These are phyloP conservation scores for Penicillium sp. DNA, from an alignment of 2,329 filamentous ascomycete genomes.

Conservation along the genomic window DNA sequence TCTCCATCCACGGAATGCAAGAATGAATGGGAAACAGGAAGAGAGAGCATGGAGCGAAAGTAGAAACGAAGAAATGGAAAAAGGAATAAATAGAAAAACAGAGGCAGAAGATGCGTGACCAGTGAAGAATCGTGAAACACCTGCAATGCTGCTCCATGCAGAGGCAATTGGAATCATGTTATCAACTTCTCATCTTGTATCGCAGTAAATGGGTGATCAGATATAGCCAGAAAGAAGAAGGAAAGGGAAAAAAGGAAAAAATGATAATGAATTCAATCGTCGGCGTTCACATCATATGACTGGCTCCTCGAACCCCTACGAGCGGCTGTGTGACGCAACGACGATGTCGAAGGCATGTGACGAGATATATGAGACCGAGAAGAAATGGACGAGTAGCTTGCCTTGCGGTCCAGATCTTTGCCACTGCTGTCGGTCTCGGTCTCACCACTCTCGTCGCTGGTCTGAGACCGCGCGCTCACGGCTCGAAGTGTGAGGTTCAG, in stretches of 20 bases:
- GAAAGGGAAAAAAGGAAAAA: constrained; percentile 1
- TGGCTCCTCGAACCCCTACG: constrained; percentile 27
- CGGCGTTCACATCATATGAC: constrained; percentile 32
- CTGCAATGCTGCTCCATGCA: not conserved
- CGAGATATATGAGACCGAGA: constrained; percentile 27
- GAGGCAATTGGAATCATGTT: not conserved
- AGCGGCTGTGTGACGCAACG: constrained; percentile 23
- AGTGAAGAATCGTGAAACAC: constrained; percentile 1
- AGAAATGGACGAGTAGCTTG: constrained; percentile 20
- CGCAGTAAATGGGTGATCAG: not conserved
- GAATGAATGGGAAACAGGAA: constrained; percentile 5
- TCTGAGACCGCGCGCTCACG: constrained; percentile 29
- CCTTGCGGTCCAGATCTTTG: constrained; percentile 31
- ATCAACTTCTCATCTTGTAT: not conserved
- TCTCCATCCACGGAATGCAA: constrained; percentile 7
- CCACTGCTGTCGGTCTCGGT: constrained; percentile 39
- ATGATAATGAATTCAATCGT: constrained; percentile 9
- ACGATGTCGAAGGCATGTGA: constrained; percentile 36
- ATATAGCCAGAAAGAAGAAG: not conserved
- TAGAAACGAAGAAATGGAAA: constrained; percentile 3
- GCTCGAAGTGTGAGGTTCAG: constrained; percentile 43
- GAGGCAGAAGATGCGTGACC: not conserved
- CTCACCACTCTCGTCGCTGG: constrained; percentile 29
- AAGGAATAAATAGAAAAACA: not conserved
- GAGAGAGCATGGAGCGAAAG: constrained; percentile 4